Percentiles rank a stretch among this genome's conserved stretches.
Conservation (phyloP, 2,329 filamentous ascomycete genomes). For the Sporothrix inflata region DNA sequence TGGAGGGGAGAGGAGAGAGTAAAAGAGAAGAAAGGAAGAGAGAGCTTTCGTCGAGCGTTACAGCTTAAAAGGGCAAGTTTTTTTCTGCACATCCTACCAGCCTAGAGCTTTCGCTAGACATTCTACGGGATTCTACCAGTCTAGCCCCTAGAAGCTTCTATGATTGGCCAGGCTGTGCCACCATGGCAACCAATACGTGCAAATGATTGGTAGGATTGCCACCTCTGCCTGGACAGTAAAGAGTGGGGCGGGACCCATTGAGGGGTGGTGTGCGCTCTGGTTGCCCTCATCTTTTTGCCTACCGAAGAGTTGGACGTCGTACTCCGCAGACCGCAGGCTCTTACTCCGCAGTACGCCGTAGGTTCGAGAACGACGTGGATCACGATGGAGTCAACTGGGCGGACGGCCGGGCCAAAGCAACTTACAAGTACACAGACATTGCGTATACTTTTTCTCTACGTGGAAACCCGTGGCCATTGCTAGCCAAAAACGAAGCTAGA, state of each 20-base stretch:
- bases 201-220: conserved; percentile 30
- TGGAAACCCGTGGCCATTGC: too few species aligned
- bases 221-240: neutral
- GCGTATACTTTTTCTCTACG: neutral
- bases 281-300: neutral
- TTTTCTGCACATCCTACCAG: conserved; percentile 33
- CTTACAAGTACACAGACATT: neutral
- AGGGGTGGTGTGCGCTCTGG: neutral
- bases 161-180: conserved; percentile 35
- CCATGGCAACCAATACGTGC: conserved; percentile 30
- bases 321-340: neutral
- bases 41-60: conserved; percentile 34
- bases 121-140: conserved; percentile 44
- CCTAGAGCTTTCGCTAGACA: conserved; percentile 38
- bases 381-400: neutral
- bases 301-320: neutral
- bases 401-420: neutral
- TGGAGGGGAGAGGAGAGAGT: conserved; percentile 16
- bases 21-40: conserved; percentile 28
- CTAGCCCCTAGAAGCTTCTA: conserved; percentile 36
- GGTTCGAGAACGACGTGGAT: conserved; percentile 1
- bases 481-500: too few species aligned
- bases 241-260: neutral
- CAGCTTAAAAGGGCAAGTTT: conserved; percentile 41
- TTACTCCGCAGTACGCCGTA: neutral